A percentile compares a stretch with the other conserved stretches of the same genome.
Evolutionary conservation across 768 basidiomycete species (phyloP).

Genomic region (Xerocomus spinulosus): DNA sequence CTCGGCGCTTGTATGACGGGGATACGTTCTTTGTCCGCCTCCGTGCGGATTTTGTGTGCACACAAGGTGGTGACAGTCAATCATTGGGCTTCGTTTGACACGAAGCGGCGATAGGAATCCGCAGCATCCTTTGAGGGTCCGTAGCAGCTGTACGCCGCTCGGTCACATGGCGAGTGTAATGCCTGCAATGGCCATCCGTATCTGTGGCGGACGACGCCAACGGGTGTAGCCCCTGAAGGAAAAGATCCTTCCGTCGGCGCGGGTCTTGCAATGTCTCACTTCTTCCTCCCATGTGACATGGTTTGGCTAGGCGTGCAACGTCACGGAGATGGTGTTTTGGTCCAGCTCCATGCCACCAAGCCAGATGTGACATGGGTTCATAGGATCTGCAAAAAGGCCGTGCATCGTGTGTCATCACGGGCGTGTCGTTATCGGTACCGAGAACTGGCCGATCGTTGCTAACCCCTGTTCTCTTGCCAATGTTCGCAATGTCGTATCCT

Average conservation of each 20-base stretch:
- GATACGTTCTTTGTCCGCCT: background rate
- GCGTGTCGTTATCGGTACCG: background rate
- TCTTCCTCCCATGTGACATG: background rate
- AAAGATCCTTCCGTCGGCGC: conserved; percentile 4
- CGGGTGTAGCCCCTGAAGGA: background rate
- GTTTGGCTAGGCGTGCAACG: too few relatives aligned
- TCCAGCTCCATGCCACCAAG: too few relatives aligned
- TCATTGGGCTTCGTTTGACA: too few relatives aligned
- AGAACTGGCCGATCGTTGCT: background rate
- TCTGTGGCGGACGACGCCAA: background rate
- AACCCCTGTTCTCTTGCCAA: conserved; percentile 5
- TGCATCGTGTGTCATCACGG: too few relatives aligned
- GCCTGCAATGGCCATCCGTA: too few relatives aligned
- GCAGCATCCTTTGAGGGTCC: too few relatives aligned
- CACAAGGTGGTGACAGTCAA: background rate
- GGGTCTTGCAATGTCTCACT: background rate
- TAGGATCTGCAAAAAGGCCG: too few relatives aligned
- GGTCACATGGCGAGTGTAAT: too few relatives aligned
- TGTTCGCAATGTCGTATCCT: background rate
- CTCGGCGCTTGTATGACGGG: background rate
- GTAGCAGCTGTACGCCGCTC: too few relatives aligned
- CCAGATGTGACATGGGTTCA: too few relatives aligned
- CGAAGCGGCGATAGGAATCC: too few relatives aligned
- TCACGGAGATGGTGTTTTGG: too few relatives aligned
- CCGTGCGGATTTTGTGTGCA: background rate